Percentiles rank a stretch among this genome's conserved stretches.
phyloP scores from a whole-genome alignment of 352 stramenopile genomes.

The Globisporangium nagaii region DNA sequence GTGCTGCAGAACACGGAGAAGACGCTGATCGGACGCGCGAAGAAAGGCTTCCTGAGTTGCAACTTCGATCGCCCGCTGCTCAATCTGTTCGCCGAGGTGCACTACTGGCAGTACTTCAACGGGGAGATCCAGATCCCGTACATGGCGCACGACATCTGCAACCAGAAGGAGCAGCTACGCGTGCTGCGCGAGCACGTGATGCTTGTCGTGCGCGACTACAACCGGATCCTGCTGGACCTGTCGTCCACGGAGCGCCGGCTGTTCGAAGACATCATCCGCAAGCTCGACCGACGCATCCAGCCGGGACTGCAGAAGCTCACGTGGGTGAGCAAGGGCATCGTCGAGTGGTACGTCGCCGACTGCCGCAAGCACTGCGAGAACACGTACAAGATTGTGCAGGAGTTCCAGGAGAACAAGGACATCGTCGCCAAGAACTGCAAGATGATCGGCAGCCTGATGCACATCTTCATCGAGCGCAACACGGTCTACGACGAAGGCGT shows the following conservation, averaged over 20 bases:
- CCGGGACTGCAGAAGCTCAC: conserved; percentile 92
- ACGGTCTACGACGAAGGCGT: conserved; percentile 91
- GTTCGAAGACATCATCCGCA: conserved; percentile 94
- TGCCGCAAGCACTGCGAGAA: conserved; percentile 87
- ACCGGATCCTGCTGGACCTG: conserved; percentile 91
- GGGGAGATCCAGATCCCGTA: conserved; percentile 94
- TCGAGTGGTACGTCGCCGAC: conserved; percentile 90
- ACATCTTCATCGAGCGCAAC: conserved; percentile 93
- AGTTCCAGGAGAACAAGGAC: conserved; percentile 89
- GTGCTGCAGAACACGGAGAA: conserved; percentile 75
- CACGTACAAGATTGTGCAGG: conserved; percentile 85
- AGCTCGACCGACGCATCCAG: conserved; percentile 90
- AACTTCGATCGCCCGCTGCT: conserved; percentile 94
- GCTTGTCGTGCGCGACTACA: conserved; percentile 94
- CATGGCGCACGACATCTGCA: conserved; percentile 94
- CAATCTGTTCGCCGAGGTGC: conserved; percentile 90
- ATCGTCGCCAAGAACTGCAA: conserved; percentile 87
- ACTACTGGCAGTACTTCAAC: conserved; percentile 90
- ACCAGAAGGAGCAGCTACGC: conserved; percentile 90
- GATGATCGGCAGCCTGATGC: conserved; percentile 81
- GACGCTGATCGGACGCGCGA: conserved; percentile 68
- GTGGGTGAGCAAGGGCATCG: conserved; percentile 90
- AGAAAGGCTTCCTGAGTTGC: conserved; percentile 87
- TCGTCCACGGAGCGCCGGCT: conserved; percentile 86
- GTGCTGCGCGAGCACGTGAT: conserved; percentile 92